These are phyloP conservation scores for Nelumbo lutea DNA, from an alignment of 164 flowering plant species.

Conservation along the genomic window DNA sequence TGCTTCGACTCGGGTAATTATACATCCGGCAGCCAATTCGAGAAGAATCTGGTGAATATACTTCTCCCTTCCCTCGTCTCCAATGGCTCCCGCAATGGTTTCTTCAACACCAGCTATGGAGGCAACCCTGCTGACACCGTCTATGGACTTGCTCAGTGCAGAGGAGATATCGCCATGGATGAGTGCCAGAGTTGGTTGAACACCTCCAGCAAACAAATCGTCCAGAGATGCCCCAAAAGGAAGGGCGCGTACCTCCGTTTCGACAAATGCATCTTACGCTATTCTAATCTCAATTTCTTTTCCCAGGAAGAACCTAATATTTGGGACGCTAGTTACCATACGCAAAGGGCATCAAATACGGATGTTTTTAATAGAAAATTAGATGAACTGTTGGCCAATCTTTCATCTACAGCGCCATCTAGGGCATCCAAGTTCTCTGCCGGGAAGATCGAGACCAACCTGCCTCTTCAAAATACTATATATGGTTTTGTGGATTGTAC, in stretches of 20 bases:
- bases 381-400: slow-evolving; percentile 2
- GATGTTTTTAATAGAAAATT: not conserved
- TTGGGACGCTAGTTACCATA: too few species aligned
- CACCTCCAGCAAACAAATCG: not conserved
- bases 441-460: not conserved
- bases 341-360: not conserved
- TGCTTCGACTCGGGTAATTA: not conserved
- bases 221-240: not conserved
- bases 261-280: too few species aligned
- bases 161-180: slow-evolving; percentile 1
- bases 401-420: not conserved
- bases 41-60: slow-evolving; percentile 4
- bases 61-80: not conserved
- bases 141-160: slow-evolving; percentile 3
- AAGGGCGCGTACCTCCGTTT: not conserved
- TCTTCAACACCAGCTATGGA: too few species aligned
- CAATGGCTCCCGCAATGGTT: not conserved
- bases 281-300: too few species aligned
- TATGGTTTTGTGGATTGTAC: slow-evolving; percentile 22
- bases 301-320: too few species aligned
- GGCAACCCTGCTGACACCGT: not conserved
- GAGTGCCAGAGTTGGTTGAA: slow-evolving; percentile 1
- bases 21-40: not conserved
- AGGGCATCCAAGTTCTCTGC: slow-evolving; percentile 6
- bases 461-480: not conserved